Percentiles rank a stretch among this genome's conserved stretches.
These are phyloP conservation scores for Penicillium hordei DNA, from an alignment of 2,329 filamentous ascomycete species.

Conservation along the genomic window DNA sequence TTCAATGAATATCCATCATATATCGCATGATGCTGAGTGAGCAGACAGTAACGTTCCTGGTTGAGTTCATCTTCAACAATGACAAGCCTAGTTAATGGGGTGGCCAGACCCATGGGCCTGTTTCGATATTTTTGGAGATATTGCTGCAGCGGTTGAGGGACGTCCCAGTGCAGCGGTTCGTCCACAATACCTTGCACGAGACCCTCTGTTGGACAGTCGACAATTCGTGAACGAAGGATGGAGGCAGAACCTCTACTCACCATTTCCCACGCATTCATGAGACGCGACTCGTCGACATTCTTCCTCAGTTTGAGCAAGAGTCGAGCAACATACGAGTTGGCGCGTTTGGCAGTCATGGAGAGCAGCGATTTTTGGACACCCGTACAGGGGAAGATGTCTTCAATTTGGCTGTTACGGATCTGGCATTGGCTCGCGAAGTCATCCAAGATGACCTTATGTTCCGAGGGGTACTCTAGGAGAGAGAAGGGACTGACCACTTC, in stretches of 20 bases:
- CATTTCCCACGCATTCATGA: neutral
- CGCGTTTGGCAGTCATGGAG: neutral
- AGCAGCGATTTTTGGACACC: neutral
- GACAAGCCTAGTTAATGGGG: neutral
- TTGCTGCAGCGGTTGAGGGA: neutral
- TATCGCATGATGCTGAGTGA: conserved; percentile 1
- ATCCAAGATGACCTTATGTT: neutral
- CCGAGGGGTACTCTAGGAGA: neutral
- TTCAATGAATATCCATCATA: neutral
- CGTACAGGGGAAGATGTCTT: neutral
- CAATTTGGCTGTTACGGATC: neutral
- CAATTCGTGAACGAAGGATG: neutral
- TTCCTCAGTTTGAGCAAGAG: neutral
- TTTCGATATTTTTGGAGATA: neutral
- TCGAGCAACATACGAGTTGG: neutral
- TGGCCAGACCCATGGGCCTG: neutral
- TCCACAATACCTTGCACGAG: neutral
- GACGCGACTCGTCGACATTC: neutral
- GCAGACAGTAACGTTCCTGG: neutral
- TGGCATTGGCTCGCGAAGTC: neutral
- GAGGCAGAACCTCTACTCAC: neutral
- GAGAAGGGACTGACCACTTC: neutral
- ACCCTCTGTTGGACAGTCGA: neutral
- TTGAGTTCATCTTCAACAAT: neutral
- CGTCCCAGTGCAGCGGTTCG: neutral